Evolutionary conservation across 2,329 filamentous ascomycete species (phyloP), one percentile per base, ranked within the genome.

Genomic region (Sclerotinia nivalis): DNA sequence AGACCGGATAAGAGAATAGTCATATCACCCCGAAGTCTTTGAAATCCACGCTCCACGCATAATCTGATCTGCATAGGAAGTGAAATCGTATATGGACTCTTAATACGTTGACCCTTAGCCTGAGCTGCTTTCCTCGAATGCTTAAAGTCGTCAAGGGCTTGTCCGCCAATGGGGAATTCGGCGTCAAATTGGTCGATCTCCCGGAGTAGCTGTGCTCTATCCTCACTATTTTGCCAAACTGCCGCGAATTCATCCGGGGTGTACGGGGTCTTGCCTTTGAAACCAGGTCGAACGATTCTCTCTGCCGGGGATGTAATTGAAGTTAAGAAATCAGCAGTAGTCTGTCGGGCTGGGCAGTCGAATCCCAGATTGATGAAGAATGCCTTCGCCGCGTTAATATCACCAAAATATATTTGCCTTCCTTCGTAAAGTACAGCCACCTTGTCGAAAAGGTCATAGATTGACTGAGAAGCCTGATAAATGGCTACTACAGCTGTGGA

Each of bases 71-170:
- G 94, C 79, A 94, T 89, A 5, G 71, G 65, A 74, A 90, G 92
- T 0, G 93, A 95, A 50, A 97, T 83, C 0, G 93, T 97, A 80
- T 90, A 97, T 0, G 94, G 93, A 1, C 93, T 96, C 79, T 87
- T 87, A 62, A 85, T 79, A 3, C 92, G 90, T 78, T 74, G 72
- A 22, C 56, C 60, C 59, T 75, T 76, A 8, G 75, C 75, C 61
- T 76, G 74, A 10, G 58, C 69, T 28, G 76, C 79, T 76, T 4
- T 78, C 74, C 84, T 80, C 52, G 82, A 80, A 7, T 77, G 71
- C 71, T 82, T 81, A 22, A 84, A 78, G 12, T 83, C 80, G 37
- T 79, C 74, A 68, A 79, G 66, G 12, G 75, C 71, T 25, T 76
- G 72, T 8, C 76, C 77, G 20, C 76, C 75, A 61, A 79, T 61